Conservation (phyloP, 2,329 filamentous ascomycete genomes). For the Arachnomyces sp. region DNA sequence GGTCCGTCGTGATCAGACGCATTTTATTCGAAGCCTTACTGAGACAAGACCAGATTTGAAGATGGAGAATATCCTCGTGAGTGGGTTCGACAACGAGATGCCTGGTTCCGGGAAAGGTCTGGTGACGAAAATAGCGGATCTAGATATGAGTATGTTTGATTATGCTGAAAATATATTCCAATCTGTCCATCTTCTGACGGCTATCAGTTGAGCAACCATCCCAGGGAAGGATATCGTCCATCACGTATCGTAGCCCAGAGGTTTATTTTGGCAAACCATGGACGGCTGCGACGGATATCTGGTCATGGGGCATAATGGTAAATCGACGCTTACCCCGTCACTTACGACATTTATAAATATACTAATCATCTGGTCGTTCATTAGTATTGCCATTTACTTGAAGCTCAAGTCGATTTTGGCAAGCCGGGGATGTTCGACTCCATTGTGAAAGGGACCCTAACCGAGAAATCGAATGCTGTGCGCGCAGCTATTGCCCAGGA, state of each 20-base stretch:
- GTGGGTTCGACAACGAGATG: slow-evolving; percentile 6
- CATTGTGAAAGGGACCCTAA: neutral
- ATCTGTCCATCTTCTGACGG: neutral
- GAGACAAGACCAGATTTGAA: slow-evolving; percentile 4
- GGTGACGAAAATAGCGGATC: slow-evolving; percentile 7
- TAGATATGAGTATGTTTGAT: slow-evolving; percentile 5
- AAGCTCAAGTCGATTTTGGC: slow-evolving; percentile 4
- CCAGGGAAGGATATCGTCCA: neutral
- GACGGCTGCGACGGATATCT: slow-evolving; percentile 6
- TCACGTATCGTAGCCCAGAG: slow-evolving; percentile 3
- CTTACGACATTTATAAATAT: neutral
- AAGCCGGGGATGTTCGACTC: slow-evolving; percentile 6
- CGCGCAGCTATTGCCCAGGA: neutral
- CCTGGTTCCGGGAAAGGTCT: slow-evolving; percentile 3
- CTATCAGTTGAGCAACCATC: neutral
- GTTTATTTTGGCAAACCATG: slow-evolving; percentile 5
- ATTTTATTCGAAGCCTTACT: too few species aligned
- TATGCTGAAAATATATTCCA: too few species aligned
- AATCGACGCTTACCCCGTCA: neutral
- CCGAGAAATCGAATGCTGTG: neutral
- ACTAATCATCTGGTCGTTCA: too few species aligned
- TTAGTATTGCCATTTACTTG: slow-evolving; percentile 4
- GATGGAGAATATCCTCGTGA: slow-evolving; percentile 7
- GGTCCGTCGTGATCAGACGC: slow-evolving; percentile 1
- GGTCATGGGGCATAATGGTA: slow-evolving; percentile 8